These are phyloP conservation scores for Coniochaeta sp. DNA, from an alignment of 2,329 filamentous ascomycete species.

Conservation along the genomic window DNA sequence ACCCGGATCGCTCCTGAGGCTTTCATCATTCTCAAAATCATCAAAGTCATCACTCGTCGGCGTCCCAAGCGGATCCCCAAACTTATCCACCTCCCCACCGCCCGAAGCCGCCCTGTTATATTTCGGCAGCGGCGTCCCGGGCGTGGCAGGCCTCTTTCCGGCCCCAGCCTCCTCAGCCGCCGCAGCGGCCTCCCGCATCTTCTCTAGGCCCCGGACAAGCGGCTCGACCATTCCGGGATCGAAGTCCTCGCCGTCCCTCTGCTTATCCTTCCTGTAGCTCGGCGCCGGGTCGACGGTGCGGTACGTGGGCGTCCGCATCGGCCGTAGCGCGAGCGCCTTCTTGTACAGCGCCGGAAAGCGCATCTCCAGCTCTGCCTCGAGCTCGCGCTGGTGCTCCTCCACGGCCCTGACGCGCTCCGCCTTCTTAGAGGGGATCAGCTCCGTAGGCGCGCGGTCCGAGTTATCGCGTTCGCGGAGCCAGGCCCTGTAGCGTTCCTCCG, in stretches of 20 bases:
- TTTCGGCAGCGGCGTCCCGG: slow-evolving; percentile 3
- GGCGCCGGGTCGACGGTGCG: neutral
- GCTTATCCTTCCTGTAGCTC: slow-evolving; percentile 1
- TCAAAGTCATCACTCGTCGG: slow-evolving; percentile 19
- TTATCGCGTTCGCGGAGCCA: slow-evolving; percentile 35
- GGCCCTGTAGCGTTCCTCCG: slow-evolving; percentile 28
- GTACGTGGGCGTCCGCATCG: slow-evolving; percentile 4
- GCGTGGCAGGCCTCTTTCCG: neutral
- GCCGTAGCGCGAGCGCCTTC: slow-evolving; percentile 30
- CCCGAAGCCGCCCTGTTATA: neutral
- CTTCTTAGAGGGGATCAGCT: slow-evolving; percentile 29
- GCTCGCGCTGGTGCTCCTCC: slow-evolving; percentile 35
- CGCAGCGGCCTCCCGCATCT: slow-evolving; percentile 19
- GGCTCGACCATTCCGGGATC: slow-evolving; percentile 21
- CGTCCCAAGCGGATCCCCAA: slow-evolving; percentile 2
- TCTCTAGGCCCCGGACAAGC: slow-evolving; percentile 22
- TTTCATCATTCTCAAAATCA: slow-evolving; percentile 36
- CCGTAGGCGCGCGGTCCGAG: slow-evolving; percentile 30
- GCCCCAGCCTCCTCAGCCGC: neutral
- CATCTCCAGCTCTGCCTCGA: slow-evolving; percentile 40
- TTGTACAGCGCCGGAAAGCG: slow-evolving; percentile 36
- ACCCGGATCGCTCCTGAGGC: slow-evolving; percentile 38
- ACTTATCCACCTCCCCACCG: slow-evolving; percentile 7
- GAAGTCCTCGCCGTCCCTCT: slow-evolving; percentile 9
- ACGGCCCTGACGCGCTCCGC: slow-evolving; percentile 32